A percentile compares a stretch with the other conserved stretches of the same genome.
Evolutionary conservation across 169 alveolate genomes (phyloP).

Genomic region (Neospora caninum): DNA sequence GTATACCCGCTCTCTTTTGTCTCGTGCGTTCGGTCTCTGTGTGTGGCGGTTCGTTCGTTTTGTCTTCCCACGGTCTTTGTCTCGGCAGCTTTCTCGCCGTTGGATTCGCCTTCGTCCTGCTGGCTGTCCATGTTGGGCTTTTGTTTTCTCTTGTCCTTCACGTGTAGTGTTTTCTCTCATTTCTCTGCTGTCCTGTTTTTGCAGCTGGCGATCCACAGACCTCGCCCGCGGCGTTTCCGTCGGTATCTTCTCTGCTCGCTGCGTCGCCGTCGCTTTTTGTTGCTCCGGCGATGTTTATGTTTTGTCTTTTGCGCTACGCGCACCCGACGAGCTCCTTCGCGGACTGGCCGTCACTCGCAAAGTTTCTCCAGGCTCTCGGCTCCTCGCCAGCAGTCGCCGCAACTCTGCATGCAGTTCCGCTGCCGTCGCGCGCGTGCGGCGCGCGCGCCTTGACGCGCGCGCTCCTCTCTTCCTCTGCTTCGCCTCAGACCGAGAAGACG

Average conservation of each 20-base stretch:
- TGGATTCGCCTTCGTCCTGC: no score
- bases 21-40: no score
- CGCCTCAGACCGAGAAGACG: background rate
- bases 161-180: no score
- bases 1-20: no score
- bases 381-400: background rate
- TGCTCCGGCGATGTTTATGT: conserved; percentile 15
- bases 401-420: background rate
- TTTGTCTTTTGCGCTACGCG: background rate
- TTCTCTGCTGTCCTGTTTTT: no score
- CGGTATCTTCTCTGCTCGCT: background rate
- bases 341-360: background rate
- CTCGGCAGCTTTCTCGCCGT: no score
- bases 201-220: no score
- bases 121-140: no score
- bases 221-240: background rate
- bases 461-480: background rate
- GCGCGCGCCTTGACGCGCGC: background rate
- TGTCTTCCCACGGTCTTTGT: no score
- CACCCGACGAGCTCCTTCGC: conserved; percentile 22
- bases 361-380: background rate
- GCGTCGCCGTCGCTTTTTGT: background rate
- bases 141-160: no score
- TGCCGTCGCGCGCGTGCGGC: background rate
- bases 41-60: no score